Percentiles rank a stretch among this genome's conserved stretches.
These are phyloP conservation scores for Mortierella sp. DNA, from an alignment of 371 early-diverging fungal genomes.

Conservation along the genomic window DNA sequence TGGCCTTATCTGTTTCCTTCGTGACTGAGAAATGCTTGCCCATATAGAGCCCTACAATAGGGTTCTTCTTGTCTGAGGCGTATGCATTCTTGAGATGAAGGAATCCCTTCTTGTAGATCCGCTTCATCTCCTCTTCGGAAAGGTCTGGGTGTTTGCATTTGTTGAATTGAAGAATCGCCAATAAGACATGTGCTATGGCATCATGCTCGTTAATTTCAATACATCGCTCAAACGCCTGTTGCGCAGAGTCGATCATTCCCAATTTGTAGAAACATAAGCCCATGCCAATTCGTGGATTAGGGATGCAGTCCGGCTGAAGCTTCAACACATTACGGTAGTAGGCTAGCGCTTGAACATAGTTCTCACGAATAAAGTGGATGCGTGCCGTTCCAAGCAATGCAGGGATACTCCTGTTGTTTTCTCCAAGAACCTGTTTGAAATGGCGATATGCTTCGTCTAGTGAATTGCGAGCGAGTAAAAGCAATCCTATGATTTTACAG, in stretches of 20 bases:
- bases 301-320: slow-evolving; percentile 66
- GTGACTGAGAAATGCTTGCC: slow-evolving; percentile 35
- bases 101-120: slow-evolving; percentile 59
- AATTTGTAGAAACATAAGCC: slow-evolving; percentile 88
- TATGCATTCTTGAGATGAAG: slow-evolving; percentile 67
- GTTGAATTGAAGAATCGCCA: slow-evolving; percentile 87
- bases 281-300: slow-evolving; percentile 89
- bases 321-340: slow-evolving; percentile 82
- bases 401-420: slow-evolving; percentile 75
- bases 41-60: slow-evolving; percentile 59
- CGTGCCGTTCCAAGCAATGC: slow-evolving; percentile 87
- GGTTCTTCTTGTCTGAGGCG: slow-evolving; percentile 60
- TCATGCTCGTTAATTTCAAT: slow-evolving; percentile 71
- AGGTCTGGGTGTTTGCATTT: slow-evolving; percentile 61
- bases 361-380: slow-evolving; percentile 67
- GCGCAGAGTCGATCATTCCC: slow-evolving; percentile 77
- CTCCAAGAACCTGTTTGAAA: slow-evolving; percentile 74
- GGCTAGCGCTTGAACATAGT: slow-evolving; percentile 73
- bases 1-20: slow-evolving; percentile 50
- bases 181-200: slow-evolving; percentile 73
- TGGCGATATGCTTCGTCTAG: slow-evolving; percentile 76
- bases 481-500: slow-evolving; percentile 55
- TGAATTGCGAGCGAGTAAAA: slow-evolving; percentile 70
- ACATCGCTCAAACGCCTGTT: slow-evolving; percentile 78
- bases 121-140: slow-evolving; percentile 54